Evolutionary conservation across 2,329 filamentous ascomycete species (phyloP), one percentile per base, ranked within the genome.

Genomic region (Tolypocladium nubicola): DNA sequence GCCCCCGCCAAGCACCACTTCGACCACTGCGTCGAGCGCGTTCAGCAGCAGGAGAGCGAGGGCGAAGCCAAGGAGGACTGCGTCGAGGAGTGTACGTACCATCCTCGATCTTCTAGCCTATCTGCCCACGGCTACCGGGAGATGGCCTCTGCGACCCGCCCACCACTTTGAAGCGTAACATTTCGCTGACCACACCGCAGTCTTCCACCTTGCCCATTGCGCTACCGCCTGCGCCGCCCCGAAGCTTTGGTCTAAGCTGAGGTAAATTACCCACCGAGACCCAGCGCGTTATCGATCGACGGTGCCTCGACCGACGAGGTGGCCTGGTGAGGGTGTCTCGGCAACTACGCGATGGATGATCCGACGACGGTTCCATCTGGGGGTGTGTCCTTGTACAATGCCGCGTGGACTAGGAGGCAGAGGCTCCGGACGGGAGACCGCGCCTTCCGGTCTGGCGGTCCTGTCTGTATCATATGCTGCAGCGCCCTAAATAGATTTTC

Each of bases 161-260:
- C 45, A 45, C 2, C 38, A 39, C 1, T 33, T 11, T 33, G 19
- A 37, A 11, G 11, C 26, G 40, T 26, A 26, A n/a, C 10, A 8
- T 40, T 23, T 43, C 11, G 43, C 60, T 61, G 35, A 60, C 52
- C 10, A 39, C 40, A 26, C 21, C 55, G n/a, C 67, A 97, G 93
- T 97, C 82, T 99, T 99, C 88, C 93, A 99, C 78, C 89, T 99
- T 68, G 87, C 89, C 68, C 94, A 97, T 83, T 99, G 94, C 80
- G 90, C 93, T 63, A 89, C 84, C 69, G 80, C 87, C 73, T 99
- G 94, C 74, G 93, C 94, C 62, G 94, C 94, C 57, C 92, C 93
- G 70, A 97, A 96, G 86, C 88, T 99, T 69, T 99, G 90, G 85
- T 83, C 86, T 64, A 79, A 86, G 76, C 88, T 97, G 74, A 95